A percentile compares a stretch with the other conserved stretches of the same genome.
These are phyloP conservation scores for Corylus americana DNA, from an alignment of 306 rosid genomes.

Conservation along the genomic window DNA sequence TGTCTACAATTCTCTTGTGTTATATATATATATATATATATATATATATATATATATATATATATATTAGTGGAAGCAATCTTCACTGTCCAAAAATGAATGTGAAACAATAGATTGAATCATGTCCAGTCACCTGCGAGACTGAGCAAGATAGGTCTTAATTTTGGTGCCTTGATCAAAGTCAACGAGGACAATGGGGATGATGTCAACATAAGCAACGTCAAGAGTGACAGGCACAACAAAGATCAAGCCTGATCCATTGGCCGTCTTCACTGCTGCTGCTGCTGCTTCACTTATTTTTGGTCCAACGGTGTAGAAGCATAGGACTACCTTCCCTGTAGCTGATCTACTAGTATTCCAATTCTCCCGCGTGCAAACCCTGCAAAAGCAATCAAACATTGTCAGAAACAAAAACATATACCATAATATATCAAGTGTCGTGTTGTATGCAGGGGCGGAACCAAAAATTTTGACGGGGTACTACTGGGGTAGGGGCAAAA, in stretches of 20 bases:
- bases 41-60: no score
- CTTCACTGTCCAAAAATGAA: background rate
- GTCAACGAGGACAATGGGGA: slow-evolving; percentile 47
- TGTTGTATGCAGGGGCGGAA: no score
- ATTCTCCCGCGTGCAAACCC: slow-evolving; percentile 34
- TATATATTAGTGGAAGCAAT: no score
- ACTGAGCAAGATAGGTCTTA: slow-evolving; percentile 34
- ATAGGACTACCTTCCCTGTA: slow-evolving; percentile 34
- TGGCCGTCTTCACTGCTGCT: slow-evolving; percentile 34
- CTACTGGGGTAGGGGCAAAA: no score
- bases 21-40: no score
- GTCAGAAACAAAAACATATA: no score
- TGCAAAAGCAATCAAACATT: slow-evolving; percentile 2
- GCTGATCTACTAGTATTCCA: slow-evolving; percentile 26
- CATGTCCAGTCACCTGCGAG: slow-evolving; percentile 19
- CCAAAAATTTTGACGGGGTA: no score
- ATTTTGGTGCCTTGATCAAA: slow-evolving; percentile 39
- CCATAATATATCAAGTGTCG: no score
- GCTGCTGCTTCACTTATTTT: slow-evolving; percentile 23
- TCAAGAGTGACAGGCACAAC: slow-evolving; percentile 38
- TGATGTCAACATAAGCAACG: slow-evolving; percentile 20
- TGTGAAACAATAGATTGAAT: background rate
- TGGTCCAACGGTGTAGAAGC: slow-evolving; percentile 46
- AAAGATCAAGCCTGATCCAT: slow-evolving; percentile 44
- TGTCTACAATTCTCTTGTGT: no score